Conservation (phyloP, 108 stramenopile genomes). For the Aureococcus anophagefferens region DNA sequence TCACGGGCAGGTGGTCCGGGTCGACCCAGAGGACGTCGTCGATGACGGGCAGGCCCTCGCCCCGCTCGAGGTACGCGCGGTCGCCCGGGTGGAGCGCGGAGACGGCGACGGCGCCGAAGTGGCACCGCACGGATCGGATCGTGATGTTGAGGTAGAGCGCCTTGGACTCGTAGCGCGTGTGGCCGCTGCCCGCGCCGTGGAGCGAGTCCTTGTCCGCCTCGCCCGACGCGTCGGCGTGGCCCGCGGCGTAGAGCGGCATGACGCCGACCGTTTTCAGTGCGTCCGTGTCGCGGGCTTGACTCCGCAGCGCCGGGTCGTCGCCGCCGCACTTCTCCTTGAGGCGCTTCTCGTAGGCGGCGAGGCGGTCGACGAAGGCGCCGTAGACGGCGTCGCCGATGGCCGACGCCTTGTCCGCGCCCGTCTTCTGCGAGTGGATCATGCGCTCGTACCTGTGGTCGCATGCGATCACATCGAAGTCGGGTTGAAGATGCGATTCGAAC, state of each 20-base stretch:
- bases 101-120: not conserved
- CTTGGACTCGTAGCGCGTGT: not conserved
- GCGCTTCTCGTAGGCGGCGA: not conserved
- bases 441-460: too few species aligned
- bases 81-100: not conserved
- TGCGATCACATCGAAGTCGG: too few species aligned
- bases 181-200: not conserved
- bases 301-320: too few species aligned
- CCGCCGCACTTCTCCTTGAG: not conserved
- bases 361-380: not conserved
- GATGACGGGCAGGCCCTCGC: not conserved
- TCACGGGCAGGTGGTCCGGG: not conserved
- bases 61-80: not conserved
- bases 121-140: not conserved
- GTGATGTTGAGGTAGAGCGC: not conserved
- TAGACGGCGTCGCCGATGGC: not conserved
- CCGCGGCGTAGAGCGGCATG: not conserved
- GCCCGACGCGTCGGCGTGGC: not conserved
- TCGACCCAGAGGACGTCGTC: not conserved
- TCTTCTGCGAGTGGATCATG: not conserved
- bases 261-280: not conserved
- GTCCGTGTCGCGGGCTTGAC: not conserved
- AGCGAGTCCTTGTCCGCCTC: too few species aligned
- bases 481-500: not conserved
- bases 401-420: not conserved